Evolutionary conservation across 306 rosid genomes (phyloP).

Genomic region (Cucurbita maxima): DNA sequence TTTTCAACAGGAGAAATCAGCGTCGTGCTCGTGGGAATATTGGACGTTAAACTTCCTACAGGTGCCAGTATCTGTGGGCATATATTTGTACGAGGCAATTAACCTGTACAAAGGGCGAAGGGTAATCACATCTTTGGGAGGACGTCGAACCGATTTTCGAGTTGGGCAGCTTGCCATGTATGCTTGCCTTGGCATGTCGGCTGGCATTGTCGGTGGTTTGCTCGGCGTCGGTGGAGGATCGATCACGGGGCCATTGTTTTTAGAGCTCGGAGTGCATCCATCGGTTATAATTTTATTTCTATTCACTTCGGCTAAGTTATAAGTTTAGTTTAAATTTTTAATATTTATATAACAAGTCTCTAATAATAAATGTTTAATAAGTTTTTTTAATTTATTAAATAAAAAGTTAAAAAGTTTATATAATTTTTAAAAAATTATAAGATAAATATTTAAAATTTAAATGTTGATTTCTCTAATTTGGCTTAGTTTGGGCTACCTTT

Average conservation of each 20-base stretch:
- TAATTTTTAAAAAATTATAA: no score
- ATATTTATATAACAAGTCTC: no score
- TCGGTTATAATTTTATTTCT: constrained; percentile 24
- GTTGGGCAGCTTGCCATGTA: constrained; percentile 38
- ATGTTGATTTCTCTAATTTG: no score
- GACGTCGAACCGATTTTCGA: constrained; percentile 23
- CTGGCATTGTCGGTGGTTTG: constrained; percentile 83
- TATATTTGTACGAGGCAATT: constrained; percentile 56
- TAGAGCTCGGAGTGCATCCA: constrained; percentile 89
- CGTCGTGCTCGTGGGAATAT: constrained; percentile 49
- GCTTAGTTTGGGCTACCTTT: no score
- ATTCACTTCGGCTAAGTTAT: no score
- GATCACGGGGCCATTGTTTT: constrained; percentile 87
- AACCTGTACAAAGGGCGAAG: constrained; percentile 55
- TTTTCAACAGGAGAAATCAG: constrained; percentile 26
- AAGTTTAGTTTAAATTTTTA: no score
- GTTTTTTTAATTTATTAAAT: no score
- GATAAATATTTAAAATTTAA: no score
- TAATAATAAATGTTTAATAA: no score
- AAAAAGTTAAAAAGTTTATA: no score
- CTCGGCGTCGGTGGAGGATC: constrained; percentile 95
- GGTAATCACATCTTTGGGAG: constrained; percentile 53
- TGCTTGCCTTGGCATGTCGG: constrained; percentile 45
- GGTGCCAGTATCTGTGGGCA: constrained; percentile 80
- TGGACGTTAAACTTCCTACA: constrained; percentile 72